Evolutionary conservation across 164 flowering plant genomes (phyloP), one percentile per base, ranked within the genome.

Genomic region (Annona cherimola): DNA sequence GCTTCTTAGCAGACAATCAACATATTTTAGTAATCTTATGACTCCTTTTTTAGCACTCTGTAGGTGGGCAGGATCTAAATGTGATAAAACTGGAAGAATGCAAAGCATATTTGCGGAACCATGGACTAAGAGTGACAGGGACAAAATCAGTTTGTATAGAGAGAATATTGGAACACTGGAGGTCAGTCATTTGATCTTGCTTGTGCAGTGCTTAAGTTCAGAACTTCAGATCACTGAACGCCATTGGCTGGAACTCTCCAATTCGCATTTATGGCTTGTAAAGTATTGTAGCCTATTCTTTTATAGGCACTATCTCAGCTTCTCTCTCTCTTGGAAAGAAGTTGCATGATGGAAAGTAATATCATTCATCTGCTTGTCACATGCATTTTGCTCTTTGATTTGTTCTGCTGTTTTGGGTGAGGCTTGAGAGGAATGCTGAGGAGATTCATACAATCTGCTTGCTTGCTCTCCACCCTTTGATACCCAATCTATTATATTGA

Each of bases 161-260:
- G 68, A 83, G 91, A 74, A 85, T 89, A 50, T 76, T 71, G 63
- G 94, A 89, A 77, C 91, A 86, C 61, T 81, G 82, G 86, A 80
- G 85, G 92, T 85, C 69, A 72, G 79, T 75, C 18, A n/a, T 54
- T 64, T 70, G 46, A 45, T 57, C 42, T 62, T 70, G 42, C 66
- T 2, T 14, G 19, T n/a, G 35, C 40, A n/a, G 14, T 44, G 16
- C 41, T 59, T 44, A 19, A 61, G 55, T 43, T 70, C 35, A 26
- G 57, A 9, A 5, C 11, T 4, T 4, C n/a, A 70, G 9, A 61
- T 16, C 7, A 43, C 35, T 41, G 20, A 50, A 45, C 45, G 35
- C 55, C 7, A 16, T 50, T 50, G 57, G 9, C 8, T 9, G 14
- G 18, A 16, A 50, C 14, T 50, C 57, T 50, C 14, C 57, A 50